phyloP scores from a whole-genome alignment of 1,284 basidiomycete species.

The Ustilago bromivora region DNA sequence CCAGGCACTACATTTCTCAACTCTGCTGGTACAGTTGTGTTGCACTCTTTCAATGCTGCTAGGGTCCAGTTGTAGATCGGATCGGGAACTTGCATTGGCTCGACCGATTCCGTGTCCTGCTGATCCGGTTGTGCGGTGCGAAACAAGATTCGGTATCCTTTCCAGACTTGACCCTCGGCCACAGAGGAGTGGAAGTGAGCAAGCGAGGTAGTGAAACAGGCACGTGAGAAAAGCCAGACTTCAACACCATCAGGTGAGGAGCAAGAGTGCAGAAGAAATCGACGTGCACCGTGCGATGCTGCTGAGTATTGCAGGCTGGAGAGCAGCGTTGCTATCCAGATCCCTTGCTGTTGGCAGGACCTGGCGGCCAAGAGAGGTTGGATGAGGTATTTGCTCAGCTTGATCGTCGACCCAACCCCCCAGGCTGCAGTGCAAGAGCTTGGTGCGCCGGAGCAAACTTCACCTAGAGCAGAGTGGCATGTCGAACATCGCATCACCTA shows the following conservation, averaged over 20 bases:
- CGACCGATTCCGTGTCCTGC: not conserved
- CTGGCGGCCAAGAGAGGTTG: not conserved
- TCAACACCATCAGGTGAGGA: slow-evolving; percentile 2
- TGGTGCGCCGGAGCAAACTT: not conserved
- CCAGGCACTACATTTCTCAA: slow-evolving; percentile 8
- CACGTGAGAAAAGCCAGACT: slow-evolving; percentile 33
- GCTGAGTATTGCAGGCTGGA: slow-evolving; percentile 16
- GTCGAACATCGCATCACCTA: slow-evolving; percentile 13
- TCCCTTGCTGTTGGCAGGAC: not conserved
- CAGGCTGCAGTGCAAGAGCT: not conserved
- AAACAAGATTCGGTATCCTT: slow-evolving; percentile 19
- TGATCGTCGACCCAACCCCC: slow-evolving; percentile 3
- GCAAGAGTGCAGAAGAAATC: slow-evolving; percentile 16
- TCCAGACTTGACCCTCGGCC: slow-evolving; percentile 9
- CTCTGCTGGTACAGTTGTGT: slow-evolving; percentile 5
- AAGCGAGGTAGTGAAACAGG: slow-evolving; percentile 26
- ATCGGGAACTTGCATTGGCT: slow-evolving; percentile 8
- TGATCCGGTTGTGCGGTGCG: not conserved
- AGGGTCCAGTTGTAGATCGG: slow-evolving; percentile 8
- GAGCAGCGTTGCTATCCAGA: slow-evolving; percentile 15
- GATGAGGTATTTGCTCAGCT: slow-evolving; percentile 27
- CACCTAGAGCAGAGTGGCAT: slow-evolving; percentile 15
- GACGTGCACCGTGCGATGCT: slow-evolving; percentile 30
- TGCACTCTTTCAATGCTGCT: slow-evolving; percentile 7
- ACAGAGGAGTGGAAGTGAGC: not conserved